These are phyloP conservation scores for Candida maesae DNA, from an alignment of 805 yeast genomes.

Conservation along the genomic window DNA sequence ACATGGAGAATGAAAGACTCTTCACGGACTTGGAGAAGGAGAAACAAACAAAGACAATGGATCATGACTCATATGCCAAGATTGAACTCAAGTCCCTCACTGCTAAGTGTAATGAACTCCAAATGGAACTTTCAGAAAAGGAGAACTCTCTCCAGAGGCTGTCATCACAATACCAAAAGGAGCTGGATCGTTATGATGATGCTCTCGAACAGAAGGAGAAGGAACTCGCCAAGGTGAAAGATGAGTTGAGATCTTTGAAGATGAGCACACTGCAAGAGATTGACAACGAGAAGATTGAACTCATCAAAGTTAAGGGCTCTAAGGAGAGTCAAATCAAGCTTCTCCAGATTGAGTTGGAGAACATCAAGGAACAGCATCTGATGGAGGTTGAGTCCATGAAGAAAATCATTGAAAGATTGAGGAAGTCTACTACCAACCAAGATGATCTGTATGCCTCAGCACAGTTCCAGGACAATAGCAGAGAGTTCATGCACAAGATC, in stretches of 20 bases:
- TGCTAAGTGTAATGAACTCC: constrained; percentile 32
- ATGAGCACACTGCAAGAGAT: constrained; percentile 29
- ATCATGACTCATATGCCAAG: constrained; percentile 29
- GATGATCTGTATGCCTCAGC: constrained; percentile 2
- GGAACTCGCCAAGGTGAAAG: constrained; percentile 32
- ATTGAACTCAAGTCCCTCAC: constrained; percentile 38
- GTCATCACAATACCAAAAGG: constrained; percentile 19
- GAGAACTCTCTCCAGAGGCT: constrained; percentile 19
- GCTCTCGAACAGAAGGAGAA: constrained; percentile 34
- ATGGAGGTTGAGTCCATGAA: constrained; percentile 34
- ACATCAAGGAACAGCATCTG: constrained; percentile 33
- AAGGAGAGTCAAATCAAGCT: constrained; percentile 38
- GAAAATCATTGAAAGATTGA: constrained; percentile 20
- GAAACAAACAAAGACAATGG: constrained; percentile 17
- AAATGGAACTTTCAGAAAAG: constrained; percentile 26
- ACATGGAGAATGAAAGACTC: constrained; percentile 34
- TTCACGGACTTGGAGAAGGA: constrained; percentile 35
- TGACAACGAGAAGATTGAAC: constrained; percentile 35
- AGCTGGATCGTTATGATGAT: constrained; percentile 21
- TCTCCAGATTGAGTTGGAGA: constrained; percentile 36
- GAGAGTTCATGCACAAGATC: constrained; percentile 27
- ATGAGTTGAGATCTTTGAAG: constrained; percentile 32
- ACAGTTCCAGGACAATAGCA: constrained; percentile 9
- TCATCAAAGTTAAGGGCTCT: constrained; percentile 33
- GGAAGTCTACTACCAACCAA: constrained; percentile 7